Evolutionary conservation across 257 asterid genomes (phyloP), one percentile per base, ranked within the genome.

Genomic region (Rhazya stricta): DNA sequence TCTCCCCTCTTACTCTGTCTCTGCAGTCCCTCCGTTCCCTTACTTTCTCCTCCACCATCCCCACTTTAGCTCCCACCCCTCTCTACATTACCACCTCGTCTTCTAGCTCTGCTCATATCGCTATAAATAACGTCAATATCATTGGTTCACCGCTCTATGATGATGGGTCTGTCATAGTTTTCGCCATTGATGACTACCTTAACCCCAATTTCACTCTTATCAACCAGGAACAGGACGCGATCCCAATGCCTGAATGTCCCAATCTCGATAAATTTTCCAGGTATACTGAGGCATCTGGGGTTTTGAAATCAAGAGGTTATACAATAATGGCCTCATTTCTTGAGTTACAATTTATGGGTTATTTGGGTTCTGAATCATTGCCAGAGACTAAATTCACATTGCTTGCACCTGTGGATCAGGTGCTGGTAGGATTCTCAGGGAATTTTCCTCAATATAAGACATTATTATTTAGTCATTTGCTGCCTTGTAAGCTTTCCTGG

Each of bases 1-100:
- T 93, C 65, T 87, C 96, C 69, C 95, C 97, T 0, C 74, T 93
- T 29, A 84, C 88, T 0, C 84, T 93, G 73, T 85, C 98, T 75
- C 79, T 84, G 8, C 41, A 86, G 0, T 83, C 92, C 27, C 96
- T 92, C 73, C 83, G 63, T 68, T 89, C 96, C 45, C 88, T 89
- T 68, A 91, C 96, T 5, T 82, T 77, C 74, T 73, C 88, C 62
- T 71, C 96, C 71, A 70, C 82, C 11, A 67, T 91, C 66, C 98
- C 95, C 36, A 79, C 90, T 27, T 87, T 91, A 9, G 76, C 86
- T 39, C 71, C 68, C 19, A 80, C 82, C 51, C 92, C 85, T 39
- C 92, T 93, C 25, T 76, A 71, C 16, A 30, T 93, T n/a, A 89
- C 96, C 54, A 81, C 96, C 11, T 36, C 71, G 29, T 12, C 58